Percentiles rank a stretch among this genome's conserved stretches.
These are phyloP conservation scores for Bombardia bombarda DNA, from an alignment of 495 filamentous ascomycete genomes.

Conservation along the genomic window DNA sequence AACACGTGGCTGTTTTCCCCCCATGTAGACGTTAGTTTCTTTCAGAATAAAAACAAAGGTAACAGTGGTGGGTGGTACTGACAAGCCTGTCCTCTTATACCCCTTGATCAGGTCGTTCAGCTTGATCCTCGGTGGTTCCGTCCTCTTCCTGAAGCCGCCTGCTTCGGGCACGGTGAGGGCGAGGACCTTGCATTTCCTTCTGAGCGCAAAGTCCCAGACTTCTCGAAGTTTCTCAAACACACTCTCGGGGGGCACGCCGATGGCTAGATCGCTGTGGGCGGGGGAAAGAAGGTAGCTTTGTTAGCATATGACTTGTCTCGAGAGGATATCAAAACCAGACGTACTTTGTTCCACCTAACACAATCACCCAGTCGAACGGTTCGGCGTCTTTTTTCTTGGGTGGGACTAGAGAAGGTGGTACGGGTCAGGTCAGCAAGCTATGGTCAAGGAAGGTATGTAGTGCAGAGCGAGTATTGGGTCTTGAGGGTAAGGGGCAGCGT, in stretches of 20 bases:
- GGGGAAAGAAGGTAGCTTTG: too few species aligned
- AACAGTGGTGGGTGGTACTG: slow-evolving; percentile 11
- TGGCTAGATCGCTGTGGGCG: not conserved
- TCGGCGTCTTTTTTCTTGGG: slow-evolving; percentile 2
- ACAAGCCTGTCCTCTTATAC: slow-evolving; percentile 38
- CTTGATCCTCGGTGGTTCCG: slow-evolving; percentile 28
- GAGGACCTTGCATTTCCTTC: slow-evolving; percentile 43
- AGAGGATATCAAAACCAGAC: too few species aligned
- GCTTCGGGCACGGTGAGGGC: slow-evolving; percentile 54
- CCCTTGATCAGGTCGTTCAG: slow-evolving; percentile 47
- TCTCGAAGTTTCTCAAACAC: slow-evolving; percentile 33
- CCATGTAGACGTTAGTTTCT: not conserved
- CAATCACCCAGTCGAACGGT: slow-evolving; percentile 37
- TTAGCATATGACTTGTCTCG: too few species aligned
- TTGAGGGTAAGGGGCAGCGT: too few species aligned
- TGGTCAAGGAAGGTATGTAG: too few species aligned
- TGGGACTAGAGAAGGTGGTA: too few species aligned
- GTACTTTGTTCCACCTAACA: slow-evolving; percentile 57
- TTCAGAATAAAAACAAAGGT: not conserved
- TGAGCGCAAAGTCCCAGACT: slow-evolving; percentile 40
- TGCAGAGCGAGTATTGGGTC: too few species aligned
- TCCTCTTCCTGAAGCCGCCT: slow-evolving; percentile 9
- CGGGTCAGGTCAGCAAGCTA: too few species aligned
- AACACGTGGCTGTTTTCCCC: slow-evolving; percentile 33
- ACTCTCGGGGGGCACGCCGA: slow-evolving; percentile 15